Evolutionary conservation across 306 rosid genomes (phyloP).

Genomic region (Quercus variabilis): DNA sequence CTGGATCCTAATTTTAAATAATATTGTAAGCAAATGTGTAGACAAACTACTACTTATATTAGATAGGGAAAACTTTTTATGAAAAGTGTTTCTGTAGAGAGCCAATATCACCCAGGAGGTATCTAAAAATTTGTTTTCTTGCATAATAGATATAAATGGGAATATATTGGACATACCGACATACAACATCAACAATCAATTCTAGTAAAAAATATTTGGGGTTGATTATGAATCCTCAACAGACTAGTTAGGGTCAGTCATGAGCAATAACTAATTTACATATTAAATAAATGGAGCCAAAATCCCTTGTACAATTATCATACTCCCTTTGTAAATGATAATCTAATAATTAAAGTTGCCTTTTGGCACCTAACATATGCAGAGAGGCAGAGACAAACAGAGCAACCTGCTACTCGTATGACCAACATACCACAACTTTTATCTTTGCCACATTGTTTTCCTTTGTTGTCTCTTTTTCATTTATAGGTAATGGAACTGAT

Average conservation of each 20-base stretch:
- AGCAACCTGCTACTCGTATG: neutral
- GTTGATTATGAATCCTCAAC: too few species aligned
- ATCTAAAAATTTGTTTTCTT: neutral
- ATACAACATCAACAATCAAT: too few species aligned
- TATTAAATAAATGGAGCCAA: neutral
- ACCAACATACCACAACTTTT: constrained; percentile 92
- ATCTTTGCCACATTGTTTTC: constrained; percentile 91
- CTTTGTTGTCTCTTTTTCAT: constrained; percentile 65
- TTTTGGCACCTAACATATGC: neutral
- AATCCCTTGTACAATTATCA: neutral
- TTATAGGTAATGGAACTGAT: constrained; percentile 39
- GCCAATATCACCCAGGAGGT: neutral
- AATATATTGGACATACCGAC: neutral
- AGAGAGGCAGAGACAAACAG: neutral
- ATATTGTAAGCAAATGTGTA: neutral
- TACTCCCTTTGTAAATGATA: neutral
- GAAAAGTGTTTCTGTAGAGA: neutral
- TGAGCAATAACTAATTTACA: neutral
- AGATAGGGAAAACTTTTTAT: neutral
- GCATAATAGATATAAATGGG: neutral
- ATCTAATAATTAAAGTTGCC: neutral
- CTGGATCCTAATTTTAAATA: neutral
- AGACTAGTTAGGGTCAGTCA: too few species aligned
- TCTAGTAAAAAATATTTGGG: too few species aligned
- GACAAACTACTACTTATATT: neutral